These are phyloP conservation scores for Suhomyces chickasaworum DNA, from an alignment of 1,139 yeast species.

Conservation along the genomic window DNA sequence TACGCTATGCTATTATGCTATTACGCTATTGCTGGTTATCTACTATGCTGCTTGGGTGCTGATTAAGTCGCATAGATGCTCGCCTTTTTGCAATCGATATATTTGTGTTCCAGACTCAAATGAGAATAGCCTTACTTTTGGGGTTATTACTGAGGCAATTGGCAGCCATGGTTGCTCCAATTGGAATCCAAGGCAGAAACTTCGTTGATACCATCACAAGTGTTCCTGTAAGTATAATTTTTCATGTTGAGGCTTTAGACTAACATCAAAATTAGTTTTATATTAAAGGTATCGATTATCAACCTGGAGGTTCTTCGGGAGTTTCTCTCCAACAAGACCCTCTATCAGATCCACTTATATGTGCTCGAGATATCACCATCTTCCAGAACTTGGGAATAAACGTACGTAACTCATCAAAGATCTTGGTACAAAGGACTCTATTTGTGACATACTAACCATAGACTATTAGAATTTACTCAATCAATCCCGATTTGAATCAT, in stretches of 20 bases:
- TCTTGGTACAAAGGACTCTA: too few species aligned
- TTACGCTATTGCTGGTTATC: too few species aligned
- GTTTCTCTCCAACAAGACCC: conserved; percentile 62
- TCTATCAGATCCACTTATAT: conserved; percentile 63
- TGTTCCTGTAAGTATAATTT: conserved; percentile 59
- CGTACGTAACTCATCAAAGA: conserved; percentile 33
- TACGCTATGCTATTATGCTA: too few species aligned
- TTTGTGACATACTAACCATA: conserved; percentile 27
- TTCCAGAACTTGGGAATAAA: conserved; percentile 80
- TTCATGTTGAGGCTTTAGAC: background rate
- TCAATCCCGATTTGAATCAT: conserved; percentile 81
- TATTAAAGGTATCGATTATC: conserved; percentile 80
- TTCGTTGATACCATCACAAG: conserved; percentile 77
- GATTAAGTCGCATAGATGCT: too few species aligned
- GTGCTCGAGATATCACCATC: conserved; percentile 74
- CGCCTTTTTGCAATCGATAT: conserved; percentile 2
- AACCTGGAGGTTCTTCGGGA: conserved; percentile 86
- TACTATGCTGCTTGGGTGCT: too few species aligned
- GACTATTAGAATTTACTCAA: conserved; percentile 84
- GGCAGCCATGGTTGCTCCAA: conserved; percentile 49
- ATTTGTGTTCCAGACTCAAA: background rate
- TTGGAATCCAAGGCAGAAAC: conserved; percentile 63
- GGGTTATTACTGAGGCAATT: background rate
- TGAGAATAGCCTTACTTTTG: background rate
- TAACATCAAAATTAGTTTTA: conserved; percentile 52